phyloP scores from a whole-genome alignment of 2,329 filamentous ascomycete genomes.

The Hirsutella thompsonii region DNA sequence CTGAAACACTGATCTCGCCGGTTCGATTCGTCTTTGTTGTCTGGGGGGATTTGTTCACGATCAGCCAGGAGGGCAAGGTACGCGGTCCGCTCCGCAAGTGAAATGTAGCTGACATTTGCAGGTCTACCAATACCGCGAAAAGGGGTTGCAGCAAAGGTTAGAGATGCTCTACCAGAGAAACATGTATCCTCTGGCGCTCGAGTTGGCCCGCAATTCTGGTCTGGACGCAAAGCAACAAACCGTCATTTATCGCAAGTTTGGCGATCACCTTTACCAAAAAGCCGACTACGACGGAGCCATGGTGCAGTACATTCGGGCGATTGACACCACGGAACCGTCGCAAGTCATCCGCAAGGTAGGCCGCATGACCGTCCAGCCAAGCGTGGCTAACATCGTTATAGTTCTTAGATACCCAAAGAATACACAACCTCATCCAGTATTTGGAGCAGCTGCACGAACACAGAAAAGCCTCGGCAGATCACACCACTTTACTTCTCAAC shows the following conservation, averaged over 20 bases:
- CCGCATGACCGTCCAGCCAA: background rate
- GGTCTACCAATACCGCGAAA: conserved; percentile 84
- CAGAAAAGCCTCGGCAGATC: conserved; percentile 83
- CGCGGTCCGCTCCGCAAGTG: background rate
- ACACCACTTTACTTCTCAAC: conserved; percentile 87
- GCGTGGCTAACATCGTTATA: conserved; percentile 23
- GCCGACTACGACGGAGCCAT: conserved; percentile 97
- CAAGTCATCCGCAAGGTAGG: conserved; percentile 83
- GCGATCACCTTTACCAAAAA: conserved; percentile 88
- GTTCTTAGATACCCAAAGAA: conserved; percentile 93
- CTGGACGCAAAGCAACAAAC: conserved; percentile 75
- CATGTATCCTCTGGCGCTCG: conserved; percentile 82
- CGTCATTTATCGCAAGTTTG: conserved; percentile 83
- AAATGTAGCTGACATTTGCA: conserved; percentile 17
- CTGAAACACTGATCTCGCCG: conserved; percentile 69
- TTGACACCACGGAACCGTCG: conserved; percentile 90
- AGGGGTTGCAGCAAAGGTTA: conserved; percentile 76
- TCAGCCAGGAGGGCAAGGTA: conserved; percentile 87
- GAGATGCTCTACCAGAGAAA: conserved; percentile 92
- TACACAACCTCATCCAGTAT: conserved; percentile 95
- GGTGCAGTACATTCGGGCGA: conserved; percentile 93
- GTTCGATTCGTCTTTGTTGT: conserved; percentile 71
- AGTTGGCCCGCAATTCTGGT: conserved; percentile 79
- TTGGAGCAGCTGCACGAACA: conserved; percentile 93
- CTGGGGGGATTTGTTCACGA: conserved; percentile 86